Conservation (phyloP, 345 rosid genomes). For the Murraya paniculata region DNA sequence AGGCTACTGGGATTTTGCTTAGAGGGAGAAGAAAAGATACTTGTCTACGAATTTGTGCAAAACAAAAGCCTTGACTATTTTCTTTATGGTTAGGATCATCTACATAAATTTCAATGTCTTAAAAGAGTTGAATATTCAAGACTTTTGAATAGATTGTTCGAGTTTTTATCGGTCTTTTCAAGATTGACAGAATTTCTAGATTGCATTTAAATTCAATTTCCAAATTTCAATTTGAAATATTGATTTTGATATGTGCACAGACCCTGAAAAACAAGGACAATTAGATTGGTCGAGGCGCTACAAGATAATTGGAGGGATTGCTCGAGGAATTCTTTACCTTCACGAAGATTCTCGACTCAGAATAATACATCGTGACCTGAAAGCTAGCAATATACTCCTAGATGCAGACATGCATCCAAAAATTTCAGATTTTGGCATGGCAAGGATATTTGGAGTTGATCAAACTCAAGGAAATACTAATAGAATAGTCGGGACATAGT, state of each 20-base stretch:
- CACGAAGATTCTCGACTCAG: constrained; percentile 48
- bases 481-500: constrained; percentile 37
- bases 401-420: constrained; percentile 34
- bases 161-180: neutral
- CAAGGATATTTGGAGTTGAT: constrained; percentile 36
- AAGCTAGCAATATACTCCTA: constrained; percentile 30
- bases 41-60: constrained; percentile 46
- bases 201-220: neutral
- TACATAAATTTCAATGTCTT: neutral
- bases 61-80: constrained; percentile 46
- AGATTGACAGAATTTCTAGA: neutral
- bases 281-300: constrained; percentile 45
- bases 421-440: constrained; percentile 46
- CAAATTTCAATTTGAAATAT: neutral
- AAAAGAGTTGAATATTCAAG: neutral
- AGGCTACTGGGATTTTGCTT: constrained; percentile 45
- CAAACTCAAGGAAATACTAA: constrained; percentile 35
- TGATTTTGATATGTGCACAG: constrained; percentile 17
- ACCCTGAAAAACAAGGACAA: constrained; percentile 24
- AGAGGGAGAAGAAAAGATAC: constrained; percentile 42
- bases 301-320: constrained; percentile 53
- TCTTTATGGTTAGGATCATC: constrained; percentile 27
- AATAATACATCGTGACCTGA: constrained; percentile 57
- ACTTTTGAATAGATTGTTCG: neutral
- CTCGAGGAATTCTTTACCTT: constrained; percentile 52